Evolutionary conservation across 1,284 basidiomycete species (phyloP), one percentile per base, ranked within the genome.

Genomic region (Wolfiporia cocos): DNA sequence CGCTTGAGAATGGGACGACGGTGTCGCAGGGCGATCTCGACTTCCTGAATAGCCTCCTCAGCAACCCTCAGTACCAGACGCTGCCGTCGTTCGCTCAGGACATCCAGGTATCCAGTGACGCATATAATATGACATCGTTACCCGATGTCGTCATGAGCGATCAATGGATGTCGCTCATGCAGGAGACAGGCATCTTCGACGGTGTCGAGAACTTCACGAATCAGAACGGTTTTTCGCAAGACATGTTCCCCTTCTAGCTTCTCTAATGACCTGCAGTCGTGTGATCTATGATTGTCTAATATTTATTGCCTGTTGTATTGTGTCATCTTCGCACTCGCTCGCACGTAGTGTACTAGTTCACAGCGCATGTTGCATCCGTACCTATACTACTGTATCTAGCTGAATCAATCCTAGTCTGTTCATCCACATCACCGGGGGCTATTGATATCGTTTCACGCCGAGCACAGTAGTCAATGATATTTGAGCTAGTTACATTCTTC

Each of bases 111-210:
- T 30, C n/a, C 12, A 42, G 20, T 15, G 44, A 41, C 21, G 37
- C 46, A 19, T 49, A 47, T 40, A 37, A 34, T 37, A 33, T 31
- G 17, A 39, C 44, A 33, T 48, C 50, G 15, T 50, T 49, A 24
- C 32, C 52, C 15, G 54, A 53, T 31, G 47, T 47, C 20, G 45
- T 50, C 37, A 50, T 58, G 49, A 53, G 51, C 38, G 58, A 62
- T 31, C 54, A 58, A 49, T 62, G 59, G 59, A 54, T 51, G 48
- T 56, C 55, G 43, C 51, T 62, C 37, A 59, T 62, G 58, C 51
- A 53, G 33, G 54, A 58, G 47, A 56, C 59, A 29, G 58, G 58
- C 28, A 51, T 62, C 19, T 29, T 43, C 18, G 42, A 43, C 15
- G 36, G 36, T 9, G 34, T 38, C 15, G 42, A 38, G 9, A 18